phyloP scores from a whole-genome alignment of 441 rosid genomes.

The Erodium trifolium region DNA sequence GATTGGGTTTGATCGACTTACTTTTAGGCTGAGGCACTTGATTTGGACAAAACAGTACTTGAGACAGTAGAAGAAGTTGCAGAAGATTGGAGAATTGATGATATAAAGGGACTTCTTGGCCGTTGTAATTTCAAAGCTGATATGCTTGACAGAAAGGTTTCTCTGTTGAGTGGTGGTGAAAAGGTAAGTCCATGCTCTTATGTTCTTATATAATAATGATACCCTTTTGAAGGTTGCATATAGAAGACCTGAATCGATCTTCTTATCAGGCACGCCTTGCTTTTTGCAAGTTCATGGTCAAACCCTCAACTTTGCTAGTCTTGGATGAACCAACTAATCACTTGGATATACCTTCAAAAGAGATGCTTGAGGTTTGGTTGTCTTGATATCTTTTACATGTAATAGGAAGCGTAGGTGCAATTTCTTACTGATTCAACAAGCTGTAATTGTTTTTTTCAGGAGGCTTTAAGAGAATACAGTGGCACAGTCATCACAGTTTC shows the following conservation, averaged over 20 bases:
- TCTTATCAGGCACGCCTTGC: slow-evolving; percentile 74
- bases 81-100: slow-evolving; percentile 90
- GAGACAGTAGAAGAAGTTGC: slow-evolving; percentile 84
- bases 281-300: slow-evolving; percentile 95
- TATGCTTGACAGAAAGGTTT: slow-evolving; percentile 90
- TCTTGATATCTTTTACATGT: background rate
- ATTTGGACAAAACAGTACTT: slow-evolving; percentile 79
- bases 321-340: slow-evolving; percentile 96
- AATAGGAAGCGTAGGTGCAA: slow-evolving; percentile 5
- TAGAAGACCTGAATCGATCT: slow-evolving; percentile 5
- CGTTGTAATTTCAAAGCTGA: slow-evolving; percentile 95
- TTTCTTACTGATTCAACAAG: background rate
- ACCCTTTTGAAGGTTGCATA: background rate
- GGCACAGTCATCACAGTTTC: slow-evolving; percentile 88
- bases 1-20: slow-evolving; percentile 19
- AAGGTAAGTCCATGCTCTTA: slow-evolving; percentile 40
- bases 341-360: slow-evolving; percentile 92
- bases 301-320: slow-evolving; percentile 72
- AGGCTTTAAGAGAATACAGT: slow-evolving; percentile 72
- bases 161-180: slow-evolving; percentile 91
- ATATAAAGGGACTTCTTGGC: slow-evolving; percentile 93
- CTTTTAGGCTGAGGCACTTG: slow-evolving; percentile 86
- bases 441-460: slow-evolving; percentile 36
- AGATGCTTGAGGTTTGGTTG: slow-evolving; percentile 87
- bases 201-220: background rate